These are phyloP conservation scores for Tetramitus jugosus DNA, from an alignment of 208 protist species.

Conservation along the genomic window DNA sequence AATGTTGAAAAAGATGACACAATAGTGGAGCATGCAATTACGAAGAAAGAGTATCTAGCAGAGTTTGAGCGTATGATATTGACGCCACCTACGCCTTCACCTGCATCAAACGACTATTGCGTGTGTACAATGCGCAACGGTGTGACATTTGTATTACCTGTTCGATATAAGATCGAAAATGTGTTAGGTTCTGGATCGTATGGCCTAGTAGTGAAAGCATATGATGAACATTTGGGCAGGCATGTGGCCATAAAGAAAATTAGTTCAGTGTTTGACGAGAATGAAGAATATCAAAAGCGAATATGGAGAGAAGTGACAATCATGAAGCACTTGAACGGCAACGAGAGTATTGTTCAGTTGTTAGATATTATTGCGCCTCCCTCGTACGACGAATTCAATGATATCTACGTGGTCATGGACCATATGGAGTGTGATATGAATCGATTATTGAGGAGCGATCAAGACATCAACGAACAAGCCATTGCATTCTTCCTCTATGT, in stretches of 20 bases:
- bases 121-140: too few relatives aligned
- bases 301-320: constrained; percentile 12
- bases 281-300: neutral
- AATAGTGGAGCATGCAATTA: too few relatives aligned
- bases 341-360: constrained; percentile 1
- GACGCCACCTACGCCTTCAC: too few relatives aligned
- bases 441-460: constrained; percentile 74
- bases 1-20: too few relatives aligned
- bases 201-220: neutral
- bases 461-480: constrained; percentile 50
- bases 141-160: neutral
- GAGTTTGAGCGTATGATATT: too few relatives aligned
- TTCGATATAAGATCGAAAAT: neutral
- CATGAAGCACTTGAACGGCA: neutral
- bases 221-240: neutral
- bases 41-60: too few relatives aligned
- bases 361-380: neutral
- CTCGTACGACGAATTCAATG: constrained; percentile 46
- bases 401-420: constrained; percentile 87
- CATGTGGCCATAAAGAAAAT: neutral
- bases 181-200: neutral
- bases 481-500: constrained; percentile 58
- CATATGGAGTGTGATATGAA: constrained; percentile 92
- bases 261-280: neutral
- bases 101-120: too few relatives aligned